Conservation (phyloP, 371 early-diverging fungal species). For the Nosema muscidifuracis region DNA sequence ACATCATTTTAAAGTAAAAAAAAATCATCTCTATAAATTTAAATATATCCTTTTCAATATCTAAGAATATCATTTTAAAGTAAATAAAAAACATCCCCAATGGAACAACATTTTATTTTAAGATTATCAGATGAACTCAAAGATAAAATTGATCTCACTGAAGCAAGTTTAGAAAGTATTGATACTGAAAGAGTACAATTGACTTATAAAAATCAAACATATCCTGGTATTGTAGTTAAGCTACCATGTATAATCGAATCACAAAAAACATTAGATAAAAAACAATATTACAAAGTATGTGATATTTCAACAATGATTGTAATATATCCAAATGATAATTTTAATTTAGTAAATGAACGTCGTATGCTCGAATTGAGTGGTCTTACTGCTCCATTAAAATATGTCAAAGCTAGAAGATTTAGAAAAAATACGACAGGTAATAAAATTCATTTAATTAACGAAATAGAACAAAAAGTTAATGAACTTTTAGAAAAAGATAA, state of each 20-base stretch:
- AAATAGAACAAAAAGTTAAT: constrained; percentile 77
- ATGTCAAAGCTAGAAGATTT: constrained; percentile 76
- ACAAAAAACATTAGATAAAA: constrained; percentile 82
- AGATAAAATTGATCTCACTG: constrained; percentile 33
- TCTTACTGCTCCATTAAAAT: constrained; percentile 75
- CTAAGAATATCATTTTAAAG: too few species aligned
- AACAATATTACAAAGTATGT: constrained; percentile 87
- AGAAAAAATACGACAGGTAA: constrained; percentile 74
- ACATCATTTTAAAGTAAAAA: too few species aligned
- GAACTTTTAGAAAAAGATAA: constrained; percentile 73
- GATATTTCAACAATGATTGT: constrained; percentile 65
- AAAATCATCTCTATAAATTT: too few species aligned
- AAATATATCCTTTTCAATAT: too few species aligned
- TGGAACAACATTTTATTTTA: constrained; percentile 63
- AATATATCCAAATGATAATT: constrained; percentile 38
- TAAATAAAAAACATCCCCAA: constrained; percentile 9
- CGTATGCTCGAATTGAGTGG: constrained; percentile 64
- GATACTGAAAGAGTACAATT: constrained; percentile 15
- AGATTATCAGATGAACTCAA: constrained; percentile 48
- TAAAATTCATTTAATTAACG: constrained; percentile 67
- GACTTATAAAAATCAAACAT: constrained; percentile 23
- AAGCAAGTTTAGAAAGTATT: constrained; percentile 19
- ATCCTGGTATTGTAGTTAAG: constrained; percentile 67
- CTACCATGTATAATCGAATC: constrained; percentile 89
- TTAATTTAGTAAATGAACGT: constrained; percentile 37